Conservation (phyloP, 257 asterid genomes). For the Cynanchum wilfordii region DNA sequence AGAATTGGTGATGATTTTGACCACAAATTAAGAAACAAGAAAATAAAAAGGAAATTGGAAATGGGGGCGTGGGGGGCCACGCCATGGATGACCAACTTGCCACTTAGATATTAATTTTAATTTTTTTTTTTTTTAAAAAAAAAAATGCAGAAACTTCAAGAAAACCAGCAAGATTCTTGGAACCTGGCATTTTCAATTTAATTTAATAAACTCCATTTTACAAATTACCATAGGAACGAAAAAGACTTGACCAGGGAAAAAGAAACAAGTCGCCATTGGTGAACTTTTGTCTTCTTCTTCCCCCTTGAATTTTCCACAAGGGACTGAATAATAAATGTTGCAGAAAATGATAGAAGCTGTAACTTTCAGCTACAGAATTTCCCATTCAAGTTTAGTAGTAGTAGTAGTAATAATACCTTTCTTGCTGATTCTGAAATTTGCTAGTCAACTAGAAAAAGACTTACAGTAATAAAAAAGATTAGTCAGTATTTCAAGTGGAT, state of each 20-base stretch:
- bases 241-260: no score
- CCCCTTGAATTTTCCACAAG: neutral
- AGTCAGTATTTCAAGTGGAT: no score
- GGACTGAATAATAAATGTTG: slow-evolving; percentile 2
- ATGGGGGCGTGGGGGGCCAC: no score
- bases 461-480: no score
- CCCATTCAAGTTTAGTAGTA: neutral
- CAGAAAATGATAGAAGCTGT: neutral
- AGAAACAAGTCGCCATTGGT: slow-evolving; percentile 4
- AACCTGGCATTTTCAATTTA: neutral
- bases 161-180: neutral
- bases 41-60: neutral
- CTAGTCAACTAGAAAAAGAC: no score
- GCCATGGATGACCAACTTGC: neutral
- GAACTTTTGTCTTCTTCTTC: neutral
- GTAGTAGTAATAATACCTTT: neutral
- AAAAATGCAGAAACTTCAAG: neutral
- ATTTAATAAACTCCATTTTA: neutral
- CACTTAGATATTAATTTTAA: neutral
- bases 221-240: neutral
- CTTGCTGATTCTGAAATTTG: neutral
- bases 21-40: neutral
- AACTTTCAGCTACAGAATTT: neutral
- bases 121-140: neutral
- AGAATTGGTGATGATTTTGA: neutral